Base-by-base conservation (phyloP, 148 eudicot species). In the Limonium bicolor region DNA sequence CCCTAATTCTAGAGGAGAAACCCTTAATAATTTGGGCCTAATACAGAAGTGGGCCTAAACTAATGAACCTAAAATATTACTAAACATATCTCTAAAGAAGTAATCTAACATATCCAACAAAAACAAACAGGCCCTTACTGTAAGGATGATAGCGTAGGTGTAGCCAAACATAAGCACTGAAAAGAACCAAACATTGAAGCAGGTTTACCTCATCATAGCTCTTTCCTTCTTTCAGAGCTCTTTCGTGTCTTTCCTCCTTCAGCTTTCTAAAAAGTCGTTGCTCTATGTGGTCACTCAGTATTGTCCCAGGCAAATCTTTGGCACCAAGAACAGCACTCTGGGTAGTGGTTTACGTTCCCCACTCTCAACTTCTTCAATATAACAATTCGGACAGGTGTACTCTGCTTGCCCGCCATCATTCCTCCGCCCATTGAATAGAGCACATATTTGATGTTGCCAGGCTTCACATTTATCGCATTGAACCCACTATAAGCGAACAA, bases 391-490 rank as follows among this genome's bases (percentile, higher is more conserved):
- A 55, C 99, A 90, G 27, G 93, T 80, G 44, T 90, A 84, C 51
- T 90, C 99, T 48, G 99, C 99, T 69, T 77, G 75, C 17, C 88
- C 93, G 60, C 95, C 99, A 58, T 80, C 81, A 69, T 85, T 80
- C 36, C 99, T 83, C 50, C 88, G 68, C 55, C 93, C 99, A 61
- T 90, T 85, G 45, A 84, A 90, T 46, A 84, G 62, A 20, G 99
- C 93, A 71, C 99, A 90, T 9, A 90, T 80, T 67, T 90, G 99
- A 76, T 90, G 95, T 64, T 90, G 99, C 99, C 99, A 90, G 50
- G 95, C 99, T 70, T 84, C 88, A 71, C 99, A 90, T 52, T 71
- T 90, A 55, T 90, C 99, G 49, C 99, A 90, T 75, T 90, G 95
- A 56, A 85, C 99, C 99, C 99, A 90, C 99, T 90, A 80, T 63